Evolutionary conservation across 2,329 filamentous ascomycete genomes (phyloP).

Genomic region (Metarhizium guizhouense): DNA sequence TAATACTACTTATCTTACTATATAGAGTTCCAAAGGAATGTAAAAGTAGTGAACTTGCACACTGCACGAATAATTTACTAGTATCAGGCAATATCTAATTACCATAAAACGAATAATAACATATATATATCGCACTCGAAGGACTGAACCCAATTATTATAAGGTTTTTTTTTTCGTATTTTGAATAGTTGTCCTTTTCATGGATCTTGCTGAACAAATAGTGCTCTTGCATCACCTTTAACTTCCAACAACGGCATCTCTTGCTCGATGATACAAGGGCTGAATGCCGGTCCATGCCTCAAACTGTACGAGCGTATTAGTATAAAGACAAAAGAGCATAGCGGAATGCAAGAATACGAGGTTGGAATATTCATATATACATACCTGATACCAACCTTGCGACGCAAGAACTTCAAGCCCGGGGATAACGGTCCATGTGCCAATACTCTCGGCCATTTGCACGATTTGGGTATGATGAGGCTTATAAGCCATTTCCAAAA

Average conservation of each 20-base stretch:
- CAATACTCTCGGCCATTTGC: slow-evolving; percentile 63
- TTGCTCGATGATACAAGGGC: slow-evolving; percentile 62
- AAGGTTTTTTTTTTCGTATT: too few species aligned
- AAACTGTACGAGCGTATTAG: slow-evolving; percentile 40
- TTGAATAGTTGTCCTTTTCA: too few species aligned
- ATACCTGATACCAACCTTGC: slow-evolving; percentile 81
- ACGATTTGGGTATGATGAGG: slow-evolving; percentile 77
- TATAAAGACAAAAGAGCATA: neutral
- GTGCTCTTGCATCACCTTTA: neutral
- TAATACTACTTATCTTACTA: neutral
- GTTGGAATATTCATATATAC: slow-evolving; percentile 16
- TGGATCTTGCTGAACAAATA: too few species aligned
- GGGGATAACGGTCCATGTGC: slow-evolving; percentile 73
- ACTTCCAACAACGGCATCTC: slow-evolving; percentile 44
- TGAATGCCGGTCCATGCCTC: slow-evolving; percentile 77
- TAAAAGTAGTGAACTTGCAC: too few species aligned
- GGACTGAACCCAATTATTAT: neutral
- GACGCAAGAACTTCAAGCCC: slow-evolving; percentile 84
- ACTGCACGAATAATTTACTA: neutral
- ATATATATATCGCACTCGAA: neutral
- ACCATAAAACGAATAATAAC: neutral
- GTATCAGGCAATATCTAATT: neutral
- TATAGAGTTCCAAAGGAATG: neutral
- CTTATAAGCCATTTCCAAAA: slow-evolving; percentile 96
- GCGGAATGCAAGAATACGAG: neutral